These are phyloP conservation scores for Parachlorella kessleri DNA, from an alignment of 139 green algal genomes.

Conservation along the genomic window DNA sequence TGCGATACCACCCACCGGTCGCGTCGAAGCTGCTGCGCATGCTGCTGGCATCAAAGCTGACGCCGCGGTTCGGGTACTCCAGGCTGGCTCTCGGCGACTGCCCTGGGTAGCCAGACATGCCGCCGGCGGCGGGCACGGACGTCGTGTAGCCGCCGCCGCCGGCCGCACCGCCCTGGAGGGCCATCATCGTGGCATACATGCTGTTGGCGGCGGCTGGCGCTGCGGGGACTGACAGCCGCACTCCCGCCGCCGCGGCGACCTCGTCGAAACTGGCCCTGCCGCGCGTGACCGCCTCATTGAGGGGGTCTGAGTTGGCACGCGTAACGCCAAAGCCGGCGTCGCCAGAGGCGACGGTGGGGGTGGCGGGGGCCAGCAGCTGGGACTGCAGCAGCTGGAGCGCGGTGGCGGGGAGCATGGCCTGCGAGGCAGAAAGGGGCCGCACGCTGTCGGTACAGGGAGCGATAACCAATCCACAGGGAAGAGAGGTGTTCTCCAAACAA, in stretches of 20 bases:
- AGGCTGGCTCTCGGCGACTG: not conserved
- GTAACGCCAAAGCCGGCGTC: not conserved
- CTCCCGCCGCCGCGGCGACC: not conserved
- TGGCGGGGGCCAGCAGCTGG: not conserved
- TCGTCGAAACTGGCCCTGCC: slow-evolving; percentile 3
- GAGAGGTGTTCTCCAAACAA: too few species aligned
- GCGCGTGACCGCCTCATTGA: not conserved
- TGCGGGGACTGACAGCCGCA: slow-evolving; percentile 6
- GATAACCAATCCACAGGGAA: too few species aligned
- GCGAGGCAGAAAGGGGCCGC: not conserved
- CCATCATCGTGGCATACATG: not conserved
- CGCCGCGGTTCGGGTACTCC: not conserved
- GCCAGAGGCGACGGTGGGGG: too few species aligned
- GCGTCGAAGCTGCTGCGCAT: slow-evolving; percentile 6
- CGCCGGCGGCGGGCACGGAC: too few species aligned
- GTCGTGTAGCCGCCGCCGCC: too few species aligned
- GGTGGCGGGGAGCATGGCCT: slow-evolving; percentile 11
- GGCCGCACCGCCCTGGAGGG: too few species aligned
- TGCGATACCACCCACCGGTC: too few species aligned
- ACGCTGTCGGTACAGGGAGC: too few species aligned
- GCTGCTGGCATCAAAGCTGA: too few species aligned
- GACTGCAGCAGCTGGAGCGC: slow-evolving; percentile 6
- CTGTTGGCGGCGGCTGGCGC: not conserved
- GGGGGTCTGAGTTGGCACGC: not conserved
- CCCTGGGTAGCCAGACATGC: too few species aligned